Percentiles rank a stretch among this genome's conserved stretches.
These are phyloP conservation scores for Diaporthe vexans DNA, from an alignment of 2,329 filamentous ascomycete genomes.

Conservation along the genomic window DNA sequence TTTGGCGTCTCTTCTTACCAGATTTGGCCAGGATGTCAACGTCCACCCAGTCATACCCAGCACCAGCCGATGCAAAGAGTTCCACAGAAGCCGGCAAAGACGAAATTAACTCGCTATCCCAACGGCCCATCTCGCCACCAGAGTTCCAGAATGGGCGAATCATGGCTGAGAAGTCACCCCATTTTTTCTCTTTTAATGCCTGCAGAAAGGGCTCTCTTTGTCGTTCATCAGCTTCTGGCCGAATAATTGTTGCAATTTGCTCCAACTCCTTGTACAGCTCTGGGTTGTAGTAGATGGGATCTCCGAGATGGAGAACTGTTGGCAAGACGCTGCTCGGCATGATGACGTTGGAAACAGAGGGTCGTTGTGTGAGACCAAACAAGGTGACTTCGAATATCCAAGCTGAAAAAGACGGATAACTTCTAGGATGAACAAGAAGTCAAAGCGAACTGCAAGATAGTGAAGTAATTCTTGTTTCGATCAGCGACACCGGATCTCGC, in stretches of 20 bases:
- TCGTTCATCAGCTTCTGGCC: conserved; percentile 54
- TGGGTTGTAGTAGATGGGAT: conserved; percentile 50
- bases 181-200: conserved; percentile 54
- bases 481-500: neutral
- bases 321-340: conserved; percentile 41
- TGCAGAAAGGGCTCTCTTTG: conserved; percentile 55
- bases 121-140: conserved; percentile 75
- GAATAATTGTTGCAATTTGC: conserved; percentile 50
- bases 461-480: neutral
- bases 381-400: neutral
- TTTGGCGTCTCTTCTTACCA: conserved; percentile 68
- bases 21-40: conserved; percentile 73
- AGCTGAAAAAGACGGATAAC: no score
- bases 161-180: conserved; percentile 58
- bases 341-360: neutral
- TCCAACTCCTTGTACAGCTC: conserved; percentile 51
- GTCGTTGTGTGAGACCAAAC: neutral
- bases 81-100: conserved; percentile 66
- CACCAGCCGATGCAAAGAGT: conserved; percentile 73
- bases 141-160: conserved; percentile 75
- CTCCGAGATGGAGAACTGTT: conserved; percentile 51
- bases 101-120: conserved; percentile 70
- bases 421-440: no score
- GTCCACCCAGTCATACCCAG: conserved; percentile 74
- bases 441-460: neutral